Evolutionary conservation across 202 grass and related monocot species (phyloP).

Genomic region (Panicum hallii): DNA sequence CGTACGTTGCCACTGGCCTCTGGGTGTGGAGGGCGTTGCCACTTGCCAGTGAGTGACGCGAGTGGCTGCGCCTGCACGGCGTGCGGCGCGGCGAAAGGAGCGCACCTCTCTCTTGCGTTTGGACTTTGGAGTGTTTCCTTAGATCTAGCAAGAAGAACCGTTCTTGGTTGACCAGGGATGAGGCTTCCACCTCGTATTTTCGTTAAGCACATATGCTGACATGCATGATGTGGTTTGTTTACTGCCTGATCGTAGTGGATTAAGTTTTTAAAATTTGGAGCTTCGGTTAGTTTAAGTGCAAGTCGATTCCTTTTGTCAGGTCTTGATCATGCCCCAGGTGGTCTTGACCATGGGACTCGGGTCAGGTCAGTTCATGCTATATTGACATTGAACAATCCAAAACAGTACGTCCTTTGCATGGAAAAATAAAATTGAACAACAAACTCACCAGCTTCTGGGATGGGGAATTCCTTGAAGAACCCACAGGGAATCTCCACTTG

Average conservation of each 20-base stretch:
- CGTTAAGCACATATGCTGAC: not conserved
- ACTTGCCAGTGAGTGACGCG: not conserved
- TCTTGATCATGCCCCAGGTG: not conserved
- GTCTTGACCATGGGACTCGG: no score
- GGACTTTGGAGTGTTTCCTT: not conserved
- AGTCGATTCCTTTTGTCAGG: not conserved
- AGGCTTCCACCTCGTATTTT: not conserved
- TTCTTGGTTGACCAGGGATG: not conserved
- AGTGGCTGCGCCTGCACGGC: not conserved
- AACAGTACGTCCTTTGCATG: no score
- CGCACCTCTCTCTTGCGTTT: not conserved
- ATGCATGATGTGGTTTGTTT: no score
- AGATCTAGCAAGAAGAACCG: not conserved
- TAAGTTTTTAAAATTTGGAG: not conserved
- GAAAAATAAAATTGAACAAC: not conserved
- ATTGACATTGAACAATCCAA: no score
- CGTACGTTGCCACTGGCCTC: not conserved
- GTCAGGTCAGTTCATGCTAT: no score
- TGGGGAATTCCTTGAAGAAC: conserved; percentile 64
- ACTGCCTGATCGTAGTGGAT: no score
- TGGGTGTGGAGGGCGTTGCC: not conserved
- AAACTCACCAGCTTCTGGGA: conserved; percentile 61
- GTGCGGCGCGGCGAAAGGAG: not conserved
- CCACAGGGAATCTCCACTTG: conserved; percentile 71
- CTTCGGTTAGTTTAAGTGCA: not conserved